phyloP scores from a whole-genome alignment of 768 basidiomycete species.

The Lentinula sp. region DNA sequence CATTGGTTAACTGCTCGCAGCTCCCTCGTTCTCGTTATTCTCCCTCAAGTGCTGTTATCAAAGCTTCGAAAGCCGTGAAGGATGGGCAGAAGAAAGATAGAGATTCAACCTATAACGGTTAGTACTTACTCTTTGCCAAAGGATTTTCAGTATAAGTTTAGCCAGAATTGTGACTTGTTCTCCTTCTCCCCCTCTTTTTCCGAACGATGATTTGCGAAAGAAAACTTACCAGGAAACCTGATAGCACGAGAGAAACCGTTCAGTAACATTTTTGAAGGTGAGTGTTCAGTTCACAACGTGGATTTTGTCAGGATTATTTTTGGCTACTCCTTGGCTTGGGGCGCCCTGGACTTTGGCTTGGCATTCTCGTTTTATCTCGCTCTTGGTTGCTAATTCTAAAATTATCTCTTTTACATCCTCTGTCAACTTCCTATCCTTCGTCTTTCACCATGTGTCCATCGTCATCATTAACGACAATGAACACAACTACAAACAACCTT shows the following conservation, averaged over 20 bases:
- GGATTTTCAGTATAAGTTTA: neutral
- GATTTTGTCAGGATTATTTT: neutral
- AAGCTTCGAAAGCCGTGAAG: neutral
- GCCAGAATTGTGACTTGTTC: neutral
- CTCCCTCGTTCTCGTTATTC: conserved; percentile 11
- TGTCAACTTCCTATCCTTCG: no score
- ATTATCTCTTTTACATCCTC: neutral
- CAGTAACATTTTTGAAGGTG: conserved; percentile 74
- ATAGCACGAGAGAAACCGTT: conserved; percentile 71
- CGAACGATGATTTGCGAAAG: neutral
- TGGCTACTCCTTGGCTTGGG: conserved; percentile 1
- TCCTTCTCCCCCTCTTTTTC: neutral
- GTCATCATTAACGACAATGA: neutral
- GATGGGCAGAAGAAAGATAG: conserved; percentile 72
- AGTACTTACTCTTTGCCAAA: conserved; percentile 18
- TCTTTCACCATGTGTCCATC: conserved; percentile 1
- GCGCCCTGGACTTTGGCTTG: conserved; percentile 5
- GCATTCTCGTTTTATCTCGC: conserved; percentile 3
- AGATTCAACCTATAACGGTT: conserved; percentile 70
- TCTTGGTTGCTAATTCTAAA: neutral
- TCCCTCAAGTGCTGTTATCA: neutral
- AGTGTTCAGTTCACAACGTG: conserved; percentile 7
- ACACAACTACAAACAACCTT: neutral
- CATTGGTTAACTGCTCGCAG: conserved; percentile 16
- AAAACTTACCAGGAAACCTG: neutral